These are phyloP conservation scores for Cystobasidium tubakii DNA, from an alignment of 768 basidiomycete species.

Conservation along the genomic window DNA sequence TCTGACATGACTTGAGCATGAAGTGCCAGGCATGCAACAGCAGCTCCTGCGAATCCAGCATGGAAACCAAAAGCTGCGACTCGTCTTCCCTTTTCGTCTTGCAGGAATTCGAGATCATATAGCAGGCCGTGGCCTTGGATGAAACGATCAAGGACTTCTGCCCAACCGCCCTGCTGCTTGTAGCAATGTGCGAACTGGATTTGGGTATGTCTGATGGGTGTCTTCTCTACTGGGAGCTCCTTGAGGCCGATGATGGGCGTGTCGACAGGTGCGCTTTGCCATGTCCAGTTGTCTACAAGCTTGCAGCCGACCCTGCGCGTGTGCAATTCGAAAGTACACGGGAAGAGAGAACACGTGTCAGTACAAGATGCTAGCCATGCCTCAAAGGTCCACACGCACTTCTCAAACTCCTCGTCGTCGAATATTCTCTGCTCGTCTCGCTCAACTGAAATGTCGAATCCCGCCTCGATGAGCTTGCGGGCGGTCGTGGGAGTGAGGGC, in stretches of 20 bases:
- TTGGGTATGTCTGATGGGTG: constrained; percentile 84
- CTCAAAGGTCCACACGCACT: constrained; percentile 56
- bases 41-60: constrained; percentile 92
- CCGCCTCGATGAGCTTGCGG: constrained; percentile 76
- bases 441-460: constrained; percentile 86
- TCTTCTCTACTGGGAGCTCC: constrained; percentile 68
- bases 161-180: constrained; percentile 92
- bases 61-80: constrained; percentile 98
- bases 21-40: constrained; percentile 68
- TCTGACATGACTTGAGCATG: constrained; percentile 59
- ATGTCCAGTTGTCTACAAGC: constrained; percentile 78
- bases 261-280: constrained; percentile 70
- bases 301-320: constrained; percentile 73
- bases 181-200: constrained; percentile 98
- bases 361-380: background rate
- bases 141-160: constrained; percentile 76
- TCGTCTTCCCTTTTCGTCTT: constrained; percentile 72
- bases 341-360: background rate
- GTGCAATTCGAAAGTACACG: background rate
- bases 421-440: constrained; percentile 90
- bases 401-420: constrained; percentile 83
- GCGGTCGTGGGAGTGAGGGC: constrained; percentile 88
- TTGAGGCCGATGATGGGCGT: constrained; percentile 89
- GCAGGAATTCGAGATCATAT: constrained; percentile 94
- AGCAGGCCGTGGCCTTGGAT: constrained; percentile 71